phyloP scores from a whole-genome alignment of 2,329 filamentous ascomycete species.

The Fusarium sp. region DNA sequence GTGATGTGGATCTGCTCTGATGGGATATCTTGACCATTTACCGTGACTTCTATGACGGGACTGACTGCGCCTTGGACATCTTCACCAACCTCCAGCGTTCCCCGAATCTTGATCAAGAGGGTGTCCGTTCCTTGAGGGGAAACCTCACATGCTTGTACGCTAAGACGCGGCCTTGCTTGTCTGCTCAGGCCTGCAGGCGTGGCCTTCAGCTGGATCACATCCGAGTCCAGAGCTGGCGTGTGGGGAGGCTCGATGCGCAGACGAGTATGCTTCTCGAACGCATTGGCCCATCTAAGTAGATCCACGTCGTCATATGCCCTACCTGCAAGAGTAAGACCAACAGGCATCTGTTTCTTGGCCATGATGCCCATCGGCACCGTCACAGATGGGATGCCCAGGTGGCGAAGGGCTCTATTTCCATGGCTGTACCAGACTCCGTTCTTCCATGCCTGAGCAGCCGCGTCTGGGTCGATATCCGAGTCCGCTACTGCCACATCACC shows the following conservation, averaged over 20 bases:
- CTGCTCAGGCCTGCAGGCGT: not conserved
- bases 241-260: slow-evolving; percentile 8
- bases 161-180: not conserved
- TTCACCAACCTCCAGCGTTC: not conserved
- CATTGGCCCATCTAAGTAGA: slow-evolving; percentile 42
- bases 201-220: not conserved
- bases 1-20: not conserved
- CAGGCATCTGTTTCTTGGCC: slow-evolving; percentile 59
- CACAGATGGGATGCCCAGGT: slow-evolving; percentile 66
- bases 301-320: slow-evolving; percentile 59
- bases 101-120: not conserved
- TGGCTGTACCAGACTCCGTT: slow-evolving; percentile 66
- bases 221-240: slow-evolving; percentile 15
- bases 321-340: slow-evolving; percentile 64
- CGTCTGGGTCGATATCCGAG: slow-evolving; percentile 52
- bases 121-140: not conserved
- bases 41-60: not conserved
- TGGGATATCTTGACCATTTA: not conserved
- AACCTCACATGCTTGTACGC: not conserved
- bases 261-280: slow-evolving; percentile 21
- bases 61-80: not conserved
- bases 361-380: slow-evolving; percentile 65
- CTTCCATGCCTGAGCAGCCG: slow-evolving; percentile 28
- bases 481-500: slow-evolving; percentile 63
- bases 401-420: slow-evolving; percentile 64